Conservation (phyloP, 2,329 filamentous ascomycete species). For the Phaeophleospora eucalypticola region DNA sequence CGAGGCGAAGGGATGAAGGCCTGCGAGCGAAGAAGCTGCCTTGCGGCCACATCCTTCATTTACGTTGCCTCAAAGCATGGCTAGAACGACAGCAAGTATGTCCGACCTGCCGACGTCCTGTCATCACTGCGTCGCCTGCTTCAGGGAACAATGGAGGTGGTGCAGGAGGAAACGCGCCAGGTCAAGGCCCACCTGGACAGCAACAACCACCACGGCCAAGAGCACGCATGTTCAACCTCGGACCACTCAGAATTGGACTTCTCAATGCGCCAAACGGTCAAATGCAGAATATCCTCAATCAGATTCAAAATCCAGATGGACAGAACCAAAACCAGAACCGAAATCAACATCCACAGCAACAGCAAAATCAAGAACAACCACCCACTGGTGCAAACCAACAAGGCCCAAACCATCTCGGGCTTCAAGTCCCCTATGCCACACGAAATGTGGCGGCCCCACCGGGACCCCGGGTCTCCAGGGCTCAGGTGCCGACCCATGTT, state of each 20-base stretch:
- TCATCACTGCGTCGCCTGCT: constrained; percentile 39
- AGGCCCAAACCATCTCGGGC: constrained; percentile 19
- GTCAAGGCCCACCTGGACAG: constrained; percentile 4
- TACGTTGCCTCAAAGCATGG: constrained; percentile 94
- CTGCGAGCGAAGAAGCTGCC: constrained; percentile 91
- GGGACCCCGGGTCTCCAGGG: constrained; percentile 5
- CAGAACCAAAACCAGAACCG: constrained; percentile 16
- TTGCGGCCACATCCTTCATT: constrained; percentile 91
- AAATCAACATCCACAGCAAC: constrained; percentile 25
- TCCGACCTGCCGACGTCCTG: constrained; percentile 84
- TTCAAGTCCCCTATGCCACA: constrained; percentile 14
- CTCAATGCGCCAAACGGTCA: constrained; percentile 50
- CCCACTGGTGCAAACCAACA: constrained; percentile 5
- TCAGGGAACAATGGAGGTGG: constrained; percentile 14
- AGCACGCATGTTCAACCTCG: constrained; percentile 60
- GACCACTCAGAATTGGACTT: constrained; percentile 70
- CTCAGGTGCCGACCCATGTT: constrained; percentile 45
- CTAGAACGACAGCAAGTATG: constrained; percentile 95
- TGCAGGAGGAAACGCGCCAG: constrained; percentile 10
- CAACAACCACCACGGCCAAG: constrained; percentile 32
- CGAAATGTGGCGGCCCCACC: constrained; percentile 9
- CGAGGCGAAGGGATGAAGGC: constrained; percentile 65
- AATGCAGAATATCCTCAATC: constrained; percentile 41
- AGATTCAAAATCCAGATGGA: constrained; percentile 25
- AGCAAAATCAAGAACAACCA: constrained; percentile 28